Percentiles rank a stretch among this genome's conserved stretches.
Conservation (phyloP, 768 basidiomycete species). For the Podaxis carcinomalis region DNA sequence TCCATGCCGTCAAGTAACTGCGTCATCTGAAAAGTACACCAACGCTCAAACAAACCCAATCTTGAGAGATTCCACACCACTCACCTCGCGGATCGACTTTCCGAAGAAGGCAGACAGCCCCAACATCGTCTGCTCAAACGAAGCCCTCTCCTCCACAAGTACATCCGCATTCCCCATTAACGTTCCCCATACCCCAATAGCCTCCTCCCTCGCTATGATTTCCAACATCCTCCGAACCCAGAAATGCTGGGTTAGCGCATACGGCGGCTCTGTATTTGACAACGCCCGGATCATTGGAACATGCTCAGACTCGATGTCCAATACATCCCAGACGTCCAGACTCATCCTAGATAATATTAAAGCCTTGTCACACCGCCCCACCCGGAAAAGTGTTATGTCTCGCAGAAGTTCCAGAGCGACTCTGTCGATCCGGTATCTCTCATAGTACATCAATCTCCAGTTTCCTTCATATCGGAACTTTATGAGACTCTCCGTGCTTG, state of each 20-base stretch:
- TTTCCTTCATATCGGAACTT: constrained; percentile 25
- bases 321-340: constrained; percentile 54
- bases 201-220: constrained; percentile 10
- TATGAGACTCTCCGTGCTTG: constrained; percentile 31
- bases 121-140: constrained; percentile 10
- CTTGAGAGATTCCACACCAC: not conserved
- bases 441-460: constrained; percentile 44
- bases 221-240: constrained; percentile 9
- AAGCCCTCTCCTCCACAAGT: not conserved
- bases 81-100: constrained; percentile 10
- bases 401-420: constrained; percentile 37
- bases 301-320: constrained; percentile 25
- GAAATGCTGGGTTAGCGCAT: constrained; percentile 25
- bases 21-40: constrained; percentile 28
- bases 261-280: not conserved
- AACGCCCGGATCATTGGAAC: not conserved
- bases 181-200: constrained; percentile 7
- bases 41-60: not conserved
- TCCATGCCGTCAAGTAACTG: constrained; percentile 35
- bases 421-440: constrained; percentile 40
- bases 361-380: constrained; percentile 35
- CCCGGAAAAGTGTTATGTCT: constrained; percentile 31
- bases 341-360: constrained; percentile 34
- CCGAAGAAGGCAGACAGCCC: constrained; percentile 12
- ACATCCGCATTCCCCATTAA: not conserved